Evolutionary conservation across 495 filamentous ascomycete species (phyloP), one percentile per base, ranked within the genome.

Genomic region (Glarea lozoyensis): DNA sequence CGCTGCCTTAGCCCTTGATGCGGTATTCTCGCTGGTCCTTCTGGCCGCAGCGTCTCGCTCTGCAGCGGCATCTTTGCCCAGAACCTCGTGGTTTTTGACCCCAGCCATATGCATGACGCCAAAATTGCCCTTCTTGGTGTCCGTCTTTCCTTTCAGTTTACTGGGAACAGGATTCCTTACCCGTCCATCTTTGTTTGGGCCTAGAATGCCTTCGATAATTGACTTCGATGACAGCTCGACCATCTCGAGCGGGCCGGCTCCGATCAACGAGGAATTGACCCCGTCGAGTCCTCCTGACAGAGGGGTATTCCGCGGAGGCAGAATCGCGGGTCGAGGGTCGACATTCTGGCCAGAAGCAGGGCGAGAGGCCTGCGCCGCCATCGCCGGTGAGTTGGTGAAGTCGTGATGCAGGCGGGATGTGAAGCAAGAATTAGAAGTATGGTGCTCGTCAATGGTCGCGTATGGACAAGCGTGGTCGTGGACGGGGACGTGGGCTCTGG

Each of bases 121-220:
- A 50, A 77, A 77, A 47, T 75, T 75, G 4, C 72, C 72, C 42
- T 73, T 69, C 51, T 70, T 74, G 15, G 64, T 61, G 43, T 75
- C 70, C n/a, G 67, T 75, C 39, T 71, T 72, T 30, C 72, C 71
- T 48, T 75, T 75, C 29, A 75, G 53, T 44, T 75, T 74, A 53
- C 72, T 73, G 1, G 73, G 72, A 1, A 76, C 69, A 4, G 71
- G 71, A 43, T 76, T 73, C 30, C 70, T 59, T n/a, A 76, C 68
- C 7, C 73, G 63, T 31, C 73, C 72, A 53, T 76, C 73, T 24
- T 62, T 57, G 36, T 52, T 47, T 0, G 46, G 55, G 5, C 55
- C 46, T 12, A 58, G 41, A 19, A 48, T 45, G 51, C 49, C 62
- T 30, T 45, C 60, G 45, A 20, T 48, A 12, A 37, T 46, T 39